Conservation (phyloP, 2,329 filamentous ascomycete genomes). For the Botrytis fabae region DNA sequence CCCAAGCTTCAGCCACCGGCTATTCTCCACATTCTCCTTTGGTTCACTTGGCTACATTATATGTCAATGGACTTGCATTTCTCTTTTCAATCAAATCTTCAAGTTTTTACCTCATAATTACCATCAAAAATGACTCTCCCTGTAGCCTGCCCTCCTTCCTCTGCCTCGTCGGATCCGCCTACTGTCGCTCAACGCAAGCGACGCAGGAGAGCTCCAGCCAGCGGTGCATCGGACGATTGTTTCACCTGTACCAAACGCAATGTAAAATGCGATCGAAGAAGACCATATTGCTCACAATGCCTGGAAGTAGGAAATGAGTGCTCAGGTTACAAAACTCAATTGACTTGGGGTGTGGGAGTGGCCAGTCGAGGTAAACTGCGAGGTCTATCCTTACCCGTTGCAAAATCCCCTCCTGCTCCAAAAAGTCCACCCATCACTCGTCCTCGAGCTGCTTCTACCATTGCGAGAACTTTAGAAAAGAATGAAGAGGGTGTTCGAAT, state of each 20-base stretch:
- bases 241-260: constrained; percentile 86
- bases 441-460: constrained; percentile 36
- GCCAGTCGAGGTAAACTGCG: constrained; percentile 93
- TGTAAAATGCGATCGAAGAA: constrained; percentile 83
- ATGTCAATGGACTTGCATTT: constrained; percentile 21
- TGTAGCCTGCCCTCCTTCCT: constrained; percentile 39
- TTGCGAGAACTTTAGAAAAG: constrained; percentile 29
- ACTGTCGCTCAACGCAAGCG: constrained; percentile 54
- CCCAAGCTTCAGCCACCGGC: constrained; percentile 24
- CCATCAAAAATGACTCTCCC: constrained; percentile 39
- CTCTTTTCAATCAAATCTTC: constrained; percentile 18
- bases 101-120: constrained; percentile 17
- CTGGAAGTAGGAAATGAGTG: constrained; percentile 90
- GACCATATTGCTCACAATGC: constrained; percentile 94
- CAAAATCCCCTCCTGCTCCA: constrained; percentile 55
- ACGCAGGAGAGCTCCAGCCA: constrained; percentile 82
- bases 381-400: constrained; percentile 75
- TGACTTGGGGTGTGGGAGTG: constrained; percentile 96
- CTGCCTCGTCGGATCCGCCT: constrained; percentile 35
- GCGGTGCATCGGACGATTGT: constrained; percentile 91
- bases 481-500: constrained; percentile 38
- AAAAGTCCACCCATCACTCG: constrained; percentile 38
- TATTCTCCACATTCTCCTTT: constrained; percentile 26
- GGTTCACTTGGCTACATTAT: constrained; percentile 25
- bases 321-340: constrained; percentile 92